Percentiles rank a stretch among this genome's conserved stretches.
phyloP scores from a whole-genome alignment of 169 alveolate species.

The Perkinsus chesapeaki region DNA sequence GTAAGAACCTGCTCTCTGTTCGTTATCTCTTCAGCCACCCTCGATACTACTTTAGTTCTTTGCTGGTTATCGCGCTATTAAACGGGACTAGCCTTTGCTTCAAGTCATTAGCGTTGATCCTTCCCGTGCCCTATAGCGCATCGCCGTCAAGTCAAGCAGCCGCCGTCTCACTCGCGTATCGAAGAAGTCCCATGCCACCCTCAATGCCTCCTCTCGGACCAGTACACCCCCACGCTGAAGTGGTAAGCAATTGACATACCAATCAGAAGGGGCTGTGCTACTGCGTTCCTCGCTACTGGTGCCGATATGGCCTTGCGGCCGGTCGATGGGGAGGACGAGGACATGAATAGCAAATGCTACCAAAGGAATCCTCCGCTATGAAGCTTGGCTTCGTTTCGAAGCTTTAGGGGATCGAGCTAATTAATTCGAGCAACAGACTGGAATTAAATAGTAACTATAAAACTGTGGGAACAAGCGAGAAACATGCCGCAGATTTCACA shows the following conservation, averaged over 20 bases:
- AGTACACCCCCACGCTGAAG: conserved; percentile 30
- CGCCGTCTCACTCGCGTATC: not conserved
- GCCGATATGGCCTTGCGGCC: not conserved
- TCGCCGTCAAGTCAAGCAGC: not conserved
- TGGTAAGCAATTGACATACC: not conserved
- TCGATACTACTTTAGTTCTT: conserved; percentile 10
- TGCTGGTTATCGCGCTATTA: conserved; percentile 25
- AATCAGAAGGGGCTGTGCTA: not conserved
- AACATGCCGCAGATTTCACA: too few relatives aligned
- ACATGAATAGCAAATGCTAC: not conserved
- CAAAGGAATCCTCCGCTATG: too few relatives aligned
- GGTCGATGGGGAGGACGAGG: not conserved
- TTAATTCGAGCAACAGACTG: too few relatives aligned
- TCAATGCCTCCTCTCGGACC: conserved; percentile 26
- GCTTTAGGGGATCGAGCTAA: too few relatives aligned
- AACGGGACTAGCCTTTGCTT: conserved; percentile 25
- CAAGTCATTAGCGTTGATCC: conserved; percentile 22
- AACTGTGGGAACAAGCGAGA: too few relatives aligned
- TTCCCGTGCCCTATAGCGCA: conserved; percentile 10
- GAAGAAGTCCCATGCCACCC: conserved; percentile 32
- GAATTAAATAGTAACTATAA: too few relatives aligned
- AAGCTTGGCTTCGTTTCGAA: too few relatives aligned
- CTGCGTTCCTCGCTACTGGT: not conserved
- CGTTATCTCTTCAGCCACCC: not conserved
- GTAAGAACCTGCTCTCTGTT: conserved; percentile 4